These are phyloP conservation scores for Fusarium lyarnte DNA, from an alignment of 2,329 filamentous ascomycete species.

Conservation along the genomic window DNA sequence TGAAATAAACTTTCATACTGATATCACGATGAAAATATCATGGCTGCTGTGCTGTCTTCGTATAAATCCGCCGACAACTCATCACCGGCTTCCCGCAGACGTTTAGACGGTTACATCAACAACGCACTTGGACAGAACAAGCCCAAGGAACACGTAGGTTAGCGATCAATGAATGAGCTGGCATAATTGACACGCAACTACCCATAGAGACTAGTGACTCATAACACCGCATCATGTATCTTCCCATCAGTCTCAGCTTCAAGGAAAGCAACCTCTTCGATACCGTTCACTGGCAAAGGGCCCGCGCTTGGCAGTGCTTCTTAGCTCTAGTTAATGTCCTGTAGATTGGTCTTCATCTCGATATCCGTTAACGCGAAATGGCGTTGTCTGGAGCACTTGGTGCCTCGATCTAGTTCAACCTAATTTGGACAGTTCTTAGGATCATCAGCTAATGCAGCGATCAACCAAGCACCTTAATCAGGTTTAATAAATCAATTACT, in stretches of 20 bases:
- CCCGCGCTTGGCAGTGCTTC: neutral
- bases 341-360: constrained; percentile 12
- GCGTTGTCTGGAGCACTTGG: neutral
- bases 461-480: neutral
- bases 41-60: neutral
- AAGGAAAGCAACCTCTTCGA: neutral
- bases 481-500: neutral
- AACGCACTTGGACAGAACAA: neutral
- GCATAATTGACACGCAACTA: neutral
- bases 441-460: neutral
- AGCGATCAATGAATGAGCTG: neutral
- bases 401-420: constrained; percentile 2
- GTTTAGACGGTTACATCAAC: neutral
- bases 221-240: neutral
- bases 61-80: constrained; percentile 15
- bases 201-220: neutral
- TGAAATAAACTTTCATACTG: neutral
- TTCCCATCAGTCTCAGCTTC: constrained; percentile 1
- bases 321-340: neutral
- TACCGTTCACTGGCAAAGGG: neutral
- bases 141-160: neutral
- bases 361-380: neutral
- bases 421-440: neutral
- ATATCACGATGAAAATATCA: neutral
- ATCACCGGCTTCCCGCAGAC: constrained; percentile 8